Percentiles rank a stretch among this genome's conserved stretches.
phyloP scores from a whole-genome alignment of 352 stramenopile species.

The Phytophthora pisi region DNA sequence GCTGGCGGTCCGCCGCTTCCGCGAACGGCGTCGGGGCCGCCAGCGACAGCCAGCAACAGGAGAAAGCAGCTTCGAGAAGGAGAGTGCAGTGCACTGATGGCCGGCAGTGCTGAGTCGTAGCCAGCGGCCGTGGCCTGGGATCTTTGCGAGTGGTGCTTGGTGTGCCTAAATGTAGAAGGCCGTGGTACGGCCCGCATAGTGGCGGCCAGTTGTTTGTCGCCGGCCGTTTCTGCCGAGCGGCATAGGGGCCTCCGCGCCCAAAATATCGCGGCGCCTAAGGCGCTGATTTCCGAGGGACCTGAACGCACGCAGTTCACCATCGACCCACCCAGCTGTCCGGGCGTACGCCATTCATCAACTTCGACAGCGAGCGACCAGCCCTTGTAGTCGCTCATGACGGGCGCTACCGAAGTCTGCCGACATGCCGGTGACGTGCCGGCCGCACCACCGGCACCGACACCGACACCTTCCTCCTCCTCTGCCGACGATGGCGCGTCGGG shows the following conservation, averaged over 20 bases:
- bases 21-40: not conserved
- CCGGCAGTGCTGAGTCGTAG: constrained; percentile 4
- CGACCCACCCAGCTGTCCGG: not conserved
- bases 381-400: constrained; percentile 17
- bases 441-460: not conserved
- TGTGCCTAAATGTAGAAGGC: constrained; percentile 18
- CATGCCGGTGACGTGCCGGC: constrained; percentile 12
- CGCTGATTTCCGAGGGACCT: constrained; percentile 18
- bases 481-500: constrained; percentile 26
- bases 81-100: not conserved
- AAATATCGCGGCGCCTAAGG: constrained; percentile 18
- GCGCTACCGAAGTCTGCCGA: constrained; percentile 27
- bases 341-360: not conserved
- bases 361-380: constrained; percentile 1
- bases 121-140: not conserved
- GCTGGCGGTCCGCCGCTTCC: not conserved
- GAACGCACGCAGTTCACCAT: constrained; percentile 12
- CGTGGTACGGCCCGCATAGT: constrained; percentile 6
- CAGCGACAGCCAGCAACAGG: not conserved
- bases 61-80: not conserved
- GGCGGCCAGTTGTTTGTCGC: constrained; percentile 2
- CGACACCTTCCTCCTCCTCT: not conserved
- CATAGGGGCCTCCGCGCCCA: constrained; percentile 18
- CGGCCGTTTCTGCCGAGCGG: constrained; percentile 19
- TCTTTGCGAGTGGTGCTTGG: constrained; percentile 17